Evolutionary conservation across 1,284 basidiomycete genomes (phyloP).

Genomic region (Fomitopsis palustris): DNA sequence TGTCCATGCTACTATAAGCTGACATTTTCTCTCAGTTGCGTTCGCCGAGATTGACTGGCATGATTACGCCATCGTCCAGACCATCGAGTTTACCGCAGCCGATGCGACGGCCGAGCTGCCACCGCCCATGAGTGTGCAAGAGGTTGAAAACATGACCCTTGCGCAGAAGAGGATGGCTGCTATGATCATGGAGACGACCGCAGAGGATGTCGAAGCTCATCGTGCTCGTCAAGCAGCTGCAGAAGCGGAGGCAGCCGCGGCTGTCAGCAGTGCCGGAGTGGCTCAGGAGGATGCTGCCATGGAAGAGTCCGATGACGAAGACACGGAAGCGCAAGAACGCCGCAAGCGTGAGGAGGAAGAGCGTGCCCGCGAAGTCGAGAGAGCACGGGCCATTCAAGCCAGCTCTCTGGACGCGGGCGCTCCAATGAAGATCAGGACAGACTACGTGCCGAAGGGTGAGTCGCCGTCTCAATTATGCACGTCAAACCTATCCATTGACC

Average conservation of each 20-base stretch:
- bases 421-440: conserved; percentile 95
- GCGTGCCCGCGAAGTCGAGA: conserved; percentile 70
- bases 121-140: conserved; percentile 90
- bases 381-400: conserved; percentile 76
- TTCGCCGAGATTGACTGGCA: conserved; percentile 99
- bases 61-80: conserved; percentile 98
- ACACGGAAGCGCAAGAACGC: conserved; percentile 60
- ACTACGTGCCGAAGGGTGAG: conserved; percentile 93
- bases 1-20: conserved; percentile 2
- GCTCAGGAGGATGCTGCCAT: conserved; percentile 62
- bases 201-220: conserved; percentile 78
- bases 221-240: conserved; percentile 76
- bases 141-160: conserved; percentile 94
- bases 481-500: conserved; percentile 5
- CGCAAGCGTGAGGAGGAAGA: conserved; percentile 76
- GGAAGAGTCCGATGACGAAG: conserved; percentile 79
- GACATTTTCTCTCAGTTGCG: conserved; percentile 50
- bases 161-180: conserved; percentile 98
- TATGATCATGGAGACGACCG: conserved; percentile 95
- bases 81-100: conserved; percentile 94
- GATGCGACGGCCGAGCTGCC: conserved; percentile 92
- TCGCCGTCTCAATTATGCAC: conserved; percentile 6
- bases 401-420: conserved; percentile 71
- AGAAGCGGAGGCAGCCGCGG: conserved; percentile 72
- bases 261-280: conserved; percentile 56